These are phyloP conservation scores for Cryptosporidium canis DNA, from an alignment of 169 alveolate genomes.

Conservation along the genomic window DNA sequence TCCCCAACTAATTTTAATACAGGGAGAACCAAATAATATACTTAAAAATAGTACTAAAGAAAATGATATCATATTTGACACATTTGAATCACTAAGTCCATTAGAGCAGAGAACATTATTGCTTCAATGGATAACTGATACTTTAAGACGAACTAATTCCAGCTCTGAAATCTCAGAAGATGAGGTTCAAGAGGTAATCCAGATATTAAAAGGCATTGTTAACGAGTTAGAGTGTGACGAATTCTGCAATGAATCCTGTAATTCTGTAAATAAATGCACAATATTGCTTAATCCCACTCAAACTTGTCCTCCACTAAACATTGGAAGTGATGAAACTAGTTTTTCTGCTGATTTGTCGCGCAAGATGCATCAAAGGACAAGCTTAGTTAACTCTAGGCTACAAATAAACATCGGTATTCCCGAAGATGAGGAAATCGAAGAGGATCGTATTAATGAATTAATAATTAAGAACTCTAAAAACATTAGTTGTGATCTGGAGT, in stretches of 20 bases:
- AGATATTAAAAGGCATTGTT: conserved; percentile 18
- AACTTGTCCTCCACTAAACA: not conserved
- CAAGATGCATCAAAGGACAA: not conserved
- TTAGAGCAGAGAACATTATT: conserved; percentile 45
- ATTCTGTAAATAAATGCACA: not conserved
- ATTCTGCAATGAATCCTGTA: not conserved
- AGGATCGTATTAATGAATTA: not conserved
- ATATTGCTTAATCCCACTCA: not conserved
- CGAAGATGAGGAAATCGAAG: conserved; percentile 67
- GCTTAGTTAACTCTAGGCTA: not conserved
- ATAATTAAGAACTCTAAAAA: not conserved
- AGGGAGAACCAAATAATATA: not conserved
- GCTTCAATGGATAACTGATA: conserved; percentile 33
- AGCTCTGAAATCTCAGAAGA: not conserved
- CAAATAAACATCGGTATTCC: conserved; percentile 51
- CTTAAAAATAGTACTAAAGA: not conserved
- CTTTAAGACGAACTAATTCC: not conserved
- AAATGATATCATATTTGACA: not conserved
- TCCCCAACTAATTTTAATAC: not conserved
- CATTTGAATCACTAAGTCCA: conserved; percentile 33
- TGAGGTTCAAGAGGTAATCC: not conserved
- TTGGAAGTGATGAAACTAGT: not conserved
- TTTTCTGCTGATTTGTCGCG: too few species aligned
- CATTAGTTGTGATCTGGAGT: not conserved
- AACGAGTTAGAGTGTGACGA: conserved; percentile 23